Conservation (phyloP, 805 yeast genomes). For the Kuraishia hungarica region DNA sequence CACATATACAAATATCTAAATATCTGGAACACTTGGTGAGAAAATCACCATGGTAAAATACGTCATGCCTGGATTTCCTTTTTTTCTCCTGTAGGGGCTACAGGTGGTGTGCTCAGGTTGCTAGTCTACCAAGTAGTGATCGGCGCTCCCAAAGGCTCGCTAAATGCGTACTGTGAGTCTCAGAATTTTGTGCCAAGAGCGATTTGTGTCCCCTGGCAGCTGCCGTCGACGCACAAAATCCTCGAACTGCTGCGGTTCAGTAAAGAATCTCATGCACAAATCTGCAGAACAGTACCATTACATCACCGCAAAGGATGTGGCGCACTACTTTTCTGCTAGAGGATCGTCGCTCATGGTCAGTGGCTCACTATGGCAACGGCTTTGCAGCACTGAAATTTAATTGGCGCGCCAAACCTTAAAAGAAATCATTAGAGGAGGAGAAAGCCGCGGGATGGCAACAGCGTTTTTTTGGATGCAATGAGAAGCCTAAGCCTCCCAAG, state of each 20-base stretch:
- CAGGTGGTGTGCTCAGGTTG: not conserved
- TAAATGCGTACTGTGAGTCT: not conserved
- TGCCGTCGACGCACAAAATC: not conserved
- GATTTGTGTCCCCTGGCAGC: not conserved
- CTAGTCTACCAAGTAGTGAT: not conserved
- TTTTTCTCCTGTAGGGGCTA: not conserved
- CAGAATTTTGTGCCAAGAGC: not conserved
- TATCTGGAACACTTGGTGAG: too few species aligned
- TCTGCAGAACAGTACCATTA: not conserved
- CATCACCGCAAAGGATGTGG: not conserved
- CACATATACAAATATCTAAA: too few species aligned
- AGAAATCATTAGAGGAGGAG: not conserved
- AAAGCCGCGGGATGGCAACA: not conserved
- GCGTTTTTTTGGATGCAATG: not conserved
- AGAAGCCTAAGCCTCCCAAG: not conserved
- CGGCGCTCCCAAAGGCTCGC: not conserved
- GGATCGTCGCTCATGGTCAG: not conserved
- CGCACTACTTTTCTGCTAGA: not conserved
- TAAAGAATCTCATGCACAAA: not conserved
- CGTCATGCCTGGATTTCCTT: not conserved
- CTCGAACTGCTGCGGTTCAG: not conserved
- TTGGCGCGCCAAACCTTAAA: not conserved
- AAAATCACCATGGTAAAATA: not conserved
- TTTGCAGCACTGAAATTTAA: not conserved
- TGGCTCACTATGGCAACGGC: not conserved